Percentiles rank a stretch among this genome's conserved stretches.
These are phyloP conservation scores for Lentinula novae-zelandiae DNA, from an alignment of 1,284 basidiomycete genomes.

Conservation along the genomic window DNA sequence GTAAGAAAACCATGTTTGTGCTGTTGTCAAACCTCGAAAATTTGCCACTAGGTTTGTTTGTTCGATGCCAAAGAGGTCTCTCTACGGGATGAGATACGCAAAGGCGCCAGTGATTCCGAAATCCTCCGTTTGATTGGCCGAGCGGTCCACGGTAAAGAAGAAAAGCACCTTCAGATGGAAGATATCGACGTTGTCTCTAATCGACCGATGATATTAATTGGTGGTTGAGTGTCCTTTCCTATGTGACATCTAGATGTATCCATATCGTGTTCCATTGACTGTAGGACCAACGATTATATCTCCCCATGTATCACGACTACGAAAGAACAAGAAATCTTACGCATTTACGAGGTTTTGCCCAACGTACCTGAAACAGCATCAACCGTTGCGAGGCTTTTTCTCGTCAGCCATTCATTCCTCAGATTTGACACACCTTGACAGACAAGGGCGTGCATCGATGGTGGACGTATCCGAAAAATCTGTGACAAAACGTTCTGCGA, in stretches of 20 bases:
- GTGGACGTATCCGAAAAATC: slow-evolving; percentile 73
- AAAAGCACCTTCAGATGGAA: slow-evolving; percentile 84
- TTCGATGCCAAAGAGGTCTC: slow-evolving; percentile 86
- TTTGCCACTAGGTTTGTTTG: slow-evolving; percentile 64
- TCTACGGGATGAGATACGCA: slow-evolving; percentile 71
- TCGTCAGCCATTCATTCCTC: slow-evolving; percentile 8
- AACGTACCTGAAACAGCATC: neutral
- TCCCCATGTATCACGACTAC: neutral
- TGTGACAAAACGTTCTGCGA: slow-evolving; percentile 66
- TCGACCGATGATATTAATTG: slow-evolving; percentile 88
- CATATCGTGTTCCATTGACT: slow-evolving; percentile 8
- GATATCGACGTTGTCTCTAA: slow-evolving; percentile 73
- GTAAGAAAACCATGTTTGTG: slow-evolving; percentile 31
- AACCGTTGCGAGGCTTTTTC: neutral
- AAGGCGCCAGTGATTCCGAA: slow-evolving; percentile 58
- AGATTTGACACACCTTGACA: slow-evolving; percentile 68
- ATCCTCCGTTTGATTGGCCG: slow-evolving; percentile 61
- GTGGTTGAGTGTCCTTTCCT: slow-evolving; percentile 63
- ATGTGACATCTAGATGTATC: slow-evolving; percentile 18
- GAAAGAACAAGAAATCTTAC: neutral
- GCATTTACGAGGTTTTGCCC: neutral
- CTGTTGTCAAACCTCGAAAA: neutral
- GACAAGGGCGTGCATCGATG: slow-evolving; percentile 70
- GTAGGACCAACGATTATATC: slow-evolving; percentile 2
- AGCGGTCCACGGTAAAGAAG: slow-evolving; percentile 75